Evolutionary conservation across 768 basidiomycete genomes (phyloP).

Genomic region (Tulasnella sp.): DNA sequence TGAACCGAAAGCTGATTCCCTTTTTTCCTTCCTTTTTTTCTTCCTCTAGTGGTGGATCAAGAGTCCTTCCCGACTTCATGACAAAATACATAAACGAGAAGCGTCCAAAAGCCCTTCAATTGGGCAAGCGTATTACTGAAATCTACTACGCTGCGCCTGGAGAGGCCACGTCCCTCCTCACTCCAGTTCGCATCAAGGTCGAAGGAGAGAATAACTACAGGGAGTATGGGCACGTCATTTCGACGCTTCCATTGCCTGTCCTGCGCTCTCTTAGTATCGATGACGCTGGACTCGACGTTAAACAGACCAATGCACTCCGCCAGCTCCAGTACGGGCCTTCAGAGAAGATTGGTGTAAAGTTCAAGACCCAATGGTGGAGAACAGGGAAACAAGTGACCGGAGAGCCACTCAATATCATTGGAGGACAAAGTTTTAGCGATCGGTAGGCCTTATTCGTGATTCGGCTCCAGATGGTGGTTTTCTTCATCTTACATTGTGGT

Average conservation of each 20-base stretch:
- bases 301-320: constrained; percentile 39
- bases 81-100: constrained; percentile 26
- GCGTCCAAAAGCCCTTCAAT: neutral
- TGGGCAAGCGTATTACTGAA: neutral
- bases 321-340: constrained; percentile 37
- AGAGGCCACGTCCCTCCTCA: neutral
- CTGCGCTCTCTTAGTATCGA: constrained; percentile 30
- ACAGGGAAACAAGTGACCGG: constrained; percentile 28
- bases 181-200: constrained; percentile 20
- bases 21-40: neutral
- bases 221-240: constrained; percentile 34
- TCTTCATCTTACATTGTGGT: constrained; percentile 27
- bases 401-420: constrained; percentile 36
- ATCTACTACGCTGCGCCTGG: constrained; percentile 22
- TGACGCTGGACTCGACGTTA: constrained; percentile 35
- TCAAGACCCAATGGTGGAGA: constrained; percentile 40
- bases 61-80: constrained; percentile 33
- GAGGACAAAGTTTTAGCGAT: constrained; percentile 46
- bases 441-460: constrained; percentile 10
- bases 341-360: constrained; percentile 41
- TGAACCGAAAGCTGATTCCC: neutral
- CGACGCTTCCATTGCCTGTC: constrained; percentile 36
- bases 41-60: constrained; percentile 31
- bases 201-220: neutral
- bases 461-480: neutral